Conservation (phyloP, 768 basidiomycete genomes). For the Pulveroboletus frians region DNA sequence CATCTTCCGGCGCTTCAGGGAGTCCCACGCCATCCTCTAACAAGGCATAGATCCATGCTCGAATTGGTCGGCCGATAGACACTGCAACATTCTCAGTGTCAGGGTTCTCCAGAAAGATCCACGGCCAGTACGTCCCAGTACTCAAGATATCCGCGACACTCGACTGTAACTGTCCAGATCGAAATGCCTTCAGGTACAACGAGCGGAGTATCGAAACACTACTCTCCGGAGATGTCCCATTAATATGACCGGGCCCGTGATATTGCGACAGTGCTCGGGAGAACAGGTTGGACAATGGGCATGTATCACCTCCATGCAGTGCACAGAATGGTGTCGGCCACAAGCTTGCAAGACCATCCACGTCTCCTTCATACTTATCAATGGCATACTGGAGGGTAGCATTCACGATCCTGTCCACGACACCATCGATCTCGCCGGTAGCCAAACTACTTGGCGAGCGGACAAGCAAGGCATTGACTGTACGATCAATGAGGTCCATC, state of each 20-base stretch:
- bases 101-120: conserved; percentile 72
- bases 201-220: conserved; percentile 34
- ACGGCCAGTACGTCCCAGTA: conserved; percentile 65
- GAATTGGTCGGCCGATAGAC: conserved; percentile 58
- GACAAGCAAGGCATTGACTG: conserved; percentile 57
- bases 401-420: conserved; percentile 66
- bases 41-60: conserved; percentile 62
- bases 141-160: conserved; percentile 55
- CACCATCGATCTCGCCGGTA: conserved; percentile 57
- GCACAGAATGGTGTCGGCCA: conserved; percentile 59
- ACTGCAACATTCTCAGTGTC: conserved; percentile 63
- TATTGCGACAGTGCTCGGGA: conserved; percentile 35
- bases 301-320: conserved; percentile 53
- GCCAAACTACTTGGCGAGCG: conserved; percentile 42
- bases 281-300: conserved; percentile 50
- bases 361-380: conserved; percentile 47
- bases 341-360: conserved; percentile 35
- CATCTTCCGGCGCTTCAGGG: conserved; percentile 30
- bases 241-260: conserved; percentile 19
- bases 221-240: conserved; percentile 11
- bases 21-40: conserved; percentile 66
- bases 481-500: conserved; percentile 71
- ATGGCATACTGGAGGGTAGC: conserved; percentile 77
- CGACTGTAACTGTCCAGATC: conserved; percentile 52
- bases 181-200: conserved; percentile 59